A percentile compares a stretch with the other conserved stretches of the same genome.
phyloP scores from a whole-genome alignment of 768 basidiomycete genomes.

The Termitomyces sp. region DNA sequence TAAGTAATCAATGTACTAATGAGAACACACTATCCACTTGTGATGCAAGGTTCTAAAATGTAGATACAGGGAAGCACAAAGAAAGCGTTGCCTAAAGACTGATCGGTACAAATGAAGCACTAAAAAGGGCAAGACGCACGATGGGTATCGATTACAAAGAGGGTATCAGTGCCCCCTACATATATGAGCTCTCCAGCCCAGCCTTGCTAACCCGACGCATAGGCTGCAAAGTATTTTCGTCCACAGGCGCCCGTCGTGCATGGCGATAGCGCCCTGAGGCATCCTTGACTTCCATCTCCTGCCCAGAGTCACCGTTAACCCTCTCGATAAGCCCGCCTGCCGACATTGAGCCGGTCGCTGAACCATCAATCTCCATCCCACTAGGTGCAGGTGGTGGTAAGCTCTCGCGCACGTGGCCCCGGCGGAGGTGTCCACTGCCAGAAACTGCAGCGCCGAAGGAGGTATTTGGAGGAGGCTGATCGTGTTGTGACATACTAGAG shows the following conservation, averaged over 20 bases:
- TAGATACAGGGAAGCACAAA: constrained; percentile 5
- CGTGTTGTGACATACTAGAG: constrained; percentile 18
- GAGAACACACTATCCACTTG: background rate
- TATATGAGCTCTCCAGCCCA: constrained; percentile 69
- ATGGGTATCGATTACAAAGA: background rate
- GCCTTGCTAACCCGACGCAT: constrained; percentile 90
- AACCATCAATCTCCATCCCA: constrained; percentile 21
- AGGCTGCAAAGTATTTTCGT: constrained; percentile 86
- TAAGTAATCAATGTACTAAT: constrained; percentile 1
- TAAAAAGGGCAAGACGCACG: background rate
- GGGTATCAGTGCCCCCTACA: constrained; percentile 9
- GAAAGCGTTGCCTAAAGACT: background rate
- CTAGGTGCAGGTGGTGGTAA: constrained; percentile 46
- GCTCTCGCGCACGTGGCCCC: constrained; percentile 70
- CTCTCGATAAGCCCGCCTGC: constrained; percentile 33
- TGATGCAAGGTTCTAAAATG: constrained; percentile 1
- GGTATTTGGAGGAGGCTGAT: constrained; percentile 19
- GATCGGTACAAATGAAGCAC: no score
- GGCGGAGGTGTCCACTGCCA: constrained; percentile 31
- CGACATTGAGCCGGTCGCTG: constrained; percentile 28
- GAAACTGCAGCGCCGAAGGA: constrained; percentile 41
- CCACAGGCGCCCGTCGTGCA: constrained; percentile 80
- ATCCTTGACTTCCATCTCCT: constrained; percentile 90
- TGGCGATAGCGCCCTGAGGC: constrained; percentile 82
- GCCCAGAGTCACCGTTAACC: constrained; percentile 61